phyloP scores from a whole-genome alignment of 2,329 filamentous ascomycete genomes.

The Exophiala lecanii-corni region DNA sequence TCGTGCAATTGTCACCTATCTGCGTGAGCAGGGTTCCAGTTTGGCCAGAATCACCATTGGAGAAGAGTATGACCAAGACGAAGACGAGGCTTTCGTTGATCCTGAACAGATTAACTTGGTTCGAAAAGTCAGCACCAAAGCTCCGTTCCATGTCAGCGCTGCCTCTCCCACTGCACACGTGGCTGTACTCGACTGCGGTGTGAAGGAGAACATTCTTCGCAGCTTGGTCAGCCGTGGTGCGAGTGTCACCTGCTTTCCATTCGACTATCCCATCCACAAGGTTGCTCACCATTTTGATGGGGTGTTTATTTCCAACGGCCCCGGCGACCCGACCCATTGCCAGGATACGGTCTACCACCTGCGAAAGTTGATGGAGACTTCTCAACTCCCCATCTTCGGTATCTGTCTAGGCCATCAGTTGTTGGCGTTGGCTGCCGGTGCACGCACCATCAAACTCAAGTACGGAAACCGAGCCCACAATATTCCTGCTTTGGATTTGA shows the following conservation, averaged over 20 bases:
- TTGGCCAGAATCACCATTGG: conserved; percentile 91
- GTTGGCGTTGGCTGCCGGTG: conserved; percentile 81
- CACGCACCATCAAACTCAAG: conserved; percentile 93
- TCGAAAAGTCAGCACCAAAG: conserved; percentile 94
- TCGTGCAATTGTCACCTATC: conserved; percentile 88
- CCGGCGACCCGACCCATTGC: conserved; percentile 96
- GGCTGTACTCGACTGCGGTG: conserved; percentile 93
- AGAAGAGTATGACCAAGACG: conserved; percentile 96
- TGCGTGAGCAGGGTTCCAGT: conserved; percentile 95
- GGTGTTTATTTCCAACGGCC: conserved; percentile 97
- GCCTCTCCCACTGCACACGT: conserved; percentile 80
- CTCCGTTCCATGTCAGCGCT: conserved; percentile 90
- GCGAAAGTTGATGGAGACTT: conserved; percentile 81
- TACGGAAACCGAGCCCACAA: conserved; percentile 99
- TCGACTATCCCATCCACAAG: conserved; percentile 97
- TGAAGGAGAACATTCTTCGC: conserved; percentile 99
- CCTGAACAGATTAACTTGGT: conserved; percentile 96
- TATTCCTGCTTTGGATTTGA: conserved; percentile 90
- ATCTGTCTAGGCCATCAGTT: conserved; percentile 98
- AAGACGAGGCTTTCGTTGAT: conserved; percentile 94
- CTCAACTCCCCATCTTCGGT: conserved; percentile 89
- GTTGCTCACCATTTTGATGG: conserved; percentile 96
- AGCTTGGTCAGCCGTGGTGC: conserved; percentile 88
- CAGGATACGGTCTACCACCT: conserved; percentile 92
- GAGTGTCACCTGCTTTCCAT: conserved; percentile 90